phyloP scores from a whole-genome alignment of 2,329 filamentous ascomycete species.

The Epichloe coenophiala region DNA sequence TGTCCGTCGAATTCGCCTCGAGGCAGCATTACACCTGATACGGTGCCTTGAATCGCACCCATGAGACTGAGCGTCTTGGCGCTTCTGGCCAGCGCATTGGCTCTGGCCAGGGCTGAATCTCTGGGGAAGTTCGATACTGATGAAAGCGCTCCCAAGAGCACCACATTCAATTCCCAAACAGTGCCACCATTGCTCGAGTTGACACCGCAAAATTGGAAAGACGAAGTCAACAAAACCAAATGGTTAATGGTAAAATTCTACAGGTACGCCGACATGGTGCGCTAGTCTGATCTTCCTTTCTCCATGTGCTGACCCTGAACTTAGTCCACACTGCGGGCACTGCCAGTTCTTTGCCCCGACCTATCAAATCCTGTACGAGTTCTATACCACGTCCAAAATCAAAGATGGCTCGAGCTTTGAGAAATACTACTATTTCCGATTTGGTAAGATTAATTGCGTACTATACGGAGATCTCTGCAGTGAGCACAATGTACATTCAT shows the following conservation, averaged over 20 bases:
- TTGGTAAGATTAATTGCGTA: slow-evolving; percentile 74
- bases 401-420: slow-evolving; percentile 51
- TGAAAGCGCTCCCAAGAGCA: slow-evolving; percentile 23
- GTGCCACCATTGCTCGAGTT: slow-evolving; percentile 54
- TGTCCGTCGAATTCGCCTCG: not conserved
- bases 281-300: not conserved
- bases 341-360: slow-evolving; percentile 69
- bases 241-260: slow-evolving; percentile 50
- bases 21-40: not conserved
- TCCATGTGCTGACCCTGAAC: slow-evolving; percentile 14
- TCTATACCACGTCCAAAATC: slow-evolving; percentile 77
- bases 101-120: slow-evolving; percentile 17
- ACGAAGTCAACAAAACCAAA: slow-evolving; percentile 39
- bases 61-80: slow-evolving; percentile 26
- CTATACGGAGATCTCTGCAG: slow-evolving; percentile 68
- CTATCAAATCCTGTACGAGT: slow-evolving; percentile 90
- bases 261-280: slow-evolving; percentile 35
- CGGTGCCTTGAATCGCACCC: slow-evolving; percentile 6
- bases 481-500: slow-evolving; percentile 52
- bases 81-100: slow-evolving; percentile 31
- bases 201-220: slow-evolving; percentile 41
- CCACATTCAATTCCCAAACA: slow-evolving; percentile 51
- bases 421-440: slow-evolving; percentile 78
- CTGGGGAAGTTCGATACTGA: slow-evolving; percentile 22
- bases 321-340: slow-evolving; percentile 51